phyloP scores from a whole-genome alignment of 805 yeast species.

The Kuraishia molischiana region DNA sequence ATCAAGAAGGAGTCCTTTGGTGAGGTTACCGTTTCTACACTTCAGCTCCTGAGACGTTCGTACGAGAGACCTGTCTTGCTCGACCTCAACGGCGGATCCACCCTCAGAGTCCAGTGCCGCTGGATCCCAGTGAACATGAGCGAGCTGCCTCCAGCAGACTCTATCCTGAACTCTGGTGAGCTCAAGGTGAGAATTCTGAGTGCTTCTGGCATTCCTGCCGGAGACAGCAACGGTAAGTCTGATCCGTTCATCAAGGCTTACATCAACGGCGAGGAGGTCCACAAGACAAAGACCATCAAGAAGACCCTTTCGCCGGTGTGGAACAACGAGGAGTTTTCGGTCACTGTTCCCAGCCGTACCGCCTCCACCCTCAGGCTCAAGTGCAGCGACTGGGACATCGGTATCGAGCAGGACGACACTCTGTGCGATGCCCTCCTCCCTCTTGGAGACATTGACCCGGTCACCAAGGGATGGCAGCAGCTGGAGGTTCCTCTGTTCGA shows the following conservation, averaged over 20 bases:
- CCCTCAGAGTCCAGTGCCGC: conserved; percentile 47
- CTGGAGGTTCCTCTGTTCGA: conserved; percentile 42
- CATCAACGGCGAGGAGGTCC: conserved; percentile 53
- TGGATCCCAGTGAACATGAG: conserved; percentile 69
- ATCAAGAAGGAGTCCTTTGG: conserved; percentile 50
- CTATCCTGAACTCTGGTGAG: conserved; percentile 65
- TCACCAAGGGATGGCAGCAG: conserved; percentile 31
- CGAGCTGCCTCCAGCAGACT: conserved; percentile 63
- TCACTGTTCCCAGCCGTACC: conserved; percentile 51
- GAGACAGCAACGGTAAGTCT: conserved; percentile 88
- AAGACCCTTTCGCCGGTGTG: conserved; percentile 86
- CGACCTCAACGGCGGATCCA: conserved; percentile 39
- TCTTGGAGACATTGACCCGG: conserved; percentile 53
- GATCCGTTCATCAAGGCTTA: conserved; percentile 80
- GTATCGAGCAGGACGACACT: conserved; percentile 75
- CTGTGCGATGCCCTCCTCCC: conserved; percentile 58
- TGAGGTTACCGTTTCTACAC: conserved; percentile 56
- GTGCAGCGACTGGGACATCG: conserved; percentile 89
- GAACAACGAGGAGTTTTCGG: conserved; percentile 62
- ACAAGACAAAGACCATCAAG: conserved; percentile 72
- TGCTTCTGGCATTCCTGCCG: conserved; percentile 67
- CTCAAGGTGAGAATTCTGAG: conserved; percentile 49
- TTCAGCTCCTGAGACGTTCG: conserved; percentile 54
- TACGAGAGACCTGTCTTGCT: conserved; percentile 52
- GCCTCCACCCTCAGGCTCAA: conserved; percentile 48